Base-by-base conservation (phyloP, 495 filamentous ascomycete species). In the Neurospora sublineolata region DNA sequence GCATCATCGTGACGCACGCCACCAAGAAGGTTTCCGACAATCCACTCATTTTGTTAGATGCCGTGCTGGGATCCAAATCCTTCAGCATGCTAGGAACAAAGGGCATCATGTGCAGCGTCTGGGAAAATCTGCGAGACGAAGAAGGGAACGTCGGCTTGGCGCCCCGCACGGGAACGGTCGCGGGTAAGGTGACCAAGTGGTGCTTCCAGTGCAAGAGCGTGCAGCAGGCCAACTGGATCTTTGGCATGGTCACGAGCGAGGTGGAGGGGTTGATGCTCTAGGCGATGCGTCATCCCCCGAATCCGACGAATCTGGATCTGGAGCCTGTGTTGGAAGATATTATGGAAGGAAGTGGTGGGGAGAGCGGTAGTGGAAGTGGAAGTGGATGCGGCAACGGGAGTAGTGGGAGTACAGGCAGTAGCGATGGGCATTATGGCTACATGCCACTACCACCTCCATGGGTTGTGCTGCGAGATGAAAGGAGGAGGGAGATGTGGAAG, bases 61-160 rank as follows among this genome's bases (percentile, higher is more conserved):
- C 90, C 3, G 92, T 93, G 72, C 83, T 99, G 3, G 90, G 90
- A 4, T 91, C 92, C 79, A 90, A 86, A 73, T 92, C 90, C 70
- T 99, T 99, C 78, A 91, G 93, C 76, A 85, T 92, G 9, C 84
- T 97, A 37, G 94, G 91, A 0, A 84, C 90, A 68, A 91, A 89
- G 52, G 95, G 95, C 9, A 93, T 99, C 76, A 92, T 93, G 16
- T 85, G 96, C 68, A 94, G 89, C 70, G 90, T 98, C 12, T 93
- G 93, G 87, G 91, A 94, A 76, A 92, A 95, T 77, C 85, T 89
- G 46, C 84, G 89, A 30, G 92, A 91, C 33, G 86, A 88, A 73
- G 86, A 89, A 75, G 91, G 91, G 0, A 85, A 87, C 72, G 83
- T 90, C 20, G 92, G 92, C 12, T 82, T 85, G 1, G 88, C 89